Evolutionary conservation across 2,329 filamentous ascomycete genomes (phyloP), one percentile per base, ranked within the genome.

Genomic region (Purpureocillium lavendulum): DNA sequence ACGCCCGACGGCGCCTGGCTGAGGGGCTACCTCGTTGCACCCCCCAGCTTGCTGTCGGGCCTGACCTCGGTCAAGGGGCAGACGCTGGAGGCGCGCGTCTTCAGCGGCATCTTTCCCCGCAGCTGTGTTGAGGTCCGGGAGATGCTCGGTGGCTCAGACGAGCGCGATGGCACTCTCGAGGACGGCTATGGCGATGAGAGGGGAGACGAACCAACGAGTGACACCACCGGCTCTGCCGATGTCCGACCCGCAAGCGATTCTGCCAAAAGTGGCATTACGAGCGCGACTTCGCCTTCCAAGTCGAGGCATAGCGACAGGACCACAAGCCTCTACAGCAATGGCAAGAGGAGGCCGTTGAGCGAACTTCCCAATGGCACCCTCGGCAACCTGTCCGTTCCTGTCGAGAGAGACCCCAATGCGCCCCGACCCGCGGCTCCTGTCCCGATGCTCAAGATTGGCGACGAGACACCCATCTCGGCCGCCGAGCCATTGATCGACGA

Each of bases 81-180:
- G 61, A 94, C 89, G 1, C 79, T 97, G 26, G 90, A 97, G 65
- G 88, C 90, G 43, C 81, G 92, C 48, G 92, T 98, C 42, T 98
- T 97, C 59, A 95, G 89, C n/a, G 92, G 92, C 52, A 94, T 98
- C 54, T 98, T 98, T 57, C 92, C 92, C 10, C 77, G 85, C 49
- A 92, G 83, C 59, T 98, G 90, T 53, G 90, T 98, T 42, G 88
- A 98, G 62, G 82, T 98, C 43, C 81, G 90, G 49, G 92, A 98
- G 65, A 80, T 95, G 40, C 74, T 98, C 29, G 88, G 86, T 44
- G 87, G 90, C 45, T 67, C 70, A 5, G 81, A 84, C 40, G 69
- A 75, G 11, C 61, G 58, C 4, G 69, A 74, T 38, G 62, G 67
- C 13, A 56, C 63, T 40, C 64, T 66, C 35, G 58, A 59, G 3